These are phyloP conservation scores for Harringtonia lauricola DNA, from an alignment of 2,329 filamentous ascomycete genomes.

Conservation along the genomic window DNA sequence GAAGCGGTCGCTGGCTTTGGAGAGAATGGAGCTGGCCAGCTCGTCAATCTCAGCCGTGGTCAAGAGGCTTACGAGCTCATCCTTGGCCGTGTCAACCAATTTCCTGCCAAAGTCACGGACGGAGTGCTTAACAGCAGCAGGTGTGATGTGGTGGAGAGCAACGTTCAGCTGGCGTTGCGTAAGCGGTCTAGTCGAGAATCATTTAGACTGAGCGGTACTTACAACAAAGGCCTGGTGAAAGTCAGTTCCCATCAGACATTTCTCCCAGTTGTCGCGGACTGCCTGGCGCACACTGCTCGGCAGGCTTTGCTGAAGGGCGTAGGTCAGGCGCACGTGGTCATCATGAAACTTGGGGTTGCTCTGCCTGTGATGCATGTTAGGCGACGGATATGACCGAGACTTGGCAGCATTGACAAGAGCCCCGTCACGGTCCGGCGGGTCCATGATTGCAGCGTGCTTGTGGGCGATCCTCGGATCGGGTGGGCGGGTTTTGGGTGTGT, in stretches of 20 bases:
- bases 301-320: constrained; percentile 27
- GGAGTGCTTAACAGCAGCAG: constrained; percentile 24
- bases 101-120: constrained; percentile 34
- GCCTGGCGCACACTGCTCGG: constrained; percentile 35
- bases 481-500: constrained; percentile 21
- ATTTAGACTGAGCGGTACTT: no score
- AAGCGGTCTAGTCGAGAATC: no score
- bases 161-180: constrained; percentile 31
- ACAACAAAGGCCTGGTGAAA: constrained; percentile 43
- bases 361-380: constrained; percentile 16
- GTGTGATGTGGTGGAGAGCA: constrained; percentile 31
- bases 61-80: constrained; percentile 30
- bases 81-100: constrained; percentile 28
- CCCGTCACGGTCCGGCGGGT: constrained; percentile 13
- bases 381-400: constrained; percentile 22
- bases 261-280: constrained; percentile 39
- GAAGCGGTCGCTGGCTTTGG: constrained; percentile 35
- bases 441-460: constrained; percentile 15
- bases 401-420: constrained; percentile 4
- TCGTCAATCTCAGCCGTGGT: constrained; percentile 31
- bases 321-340: constrained; percentile 26
- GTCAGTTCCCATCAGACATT: constrained; percentile 35
- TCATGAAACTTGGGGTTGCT: constrained; percentile 24
- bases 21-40: constrained; percentile 30
- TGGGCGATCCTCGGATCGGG: constrained; percentile 6